Conservation (phyloP, 805 yeast species). For the Brettanomyces naardenensis region DNA sequence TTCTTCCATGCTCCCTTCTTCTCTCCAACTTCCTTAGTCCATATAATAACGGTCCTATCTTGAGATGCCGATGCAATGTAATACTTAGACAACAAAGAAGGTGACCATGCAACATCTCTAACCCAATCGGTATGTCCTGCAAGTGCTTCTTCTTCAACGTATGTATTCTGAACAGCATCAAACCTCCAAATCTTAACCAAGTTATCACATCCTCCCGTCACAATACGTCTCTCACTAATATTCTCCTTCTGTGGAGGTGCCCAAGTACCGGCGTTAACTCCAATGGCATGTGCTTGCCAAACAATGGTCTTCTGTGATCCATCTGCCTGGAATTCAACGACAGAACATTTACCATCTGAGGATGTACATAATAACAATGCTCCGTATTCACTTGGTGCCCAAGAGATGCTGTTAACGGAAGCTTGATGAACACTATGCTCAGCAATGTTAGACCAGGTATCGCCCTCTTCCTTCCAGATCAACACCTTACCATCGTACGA, state of each 20-base stretch:
- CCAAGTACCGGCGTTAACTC: constrained; percentile 94
- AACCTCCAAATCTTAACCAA: constrained; percentile 85
- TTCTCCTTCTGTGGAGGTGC: constrained; percentile 54
- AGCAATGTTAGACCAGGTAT: constrained; percentile 80
- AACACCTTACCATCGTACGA: constrained; percentile 93
- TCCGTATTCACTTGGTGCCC: constrained; percentile 98
- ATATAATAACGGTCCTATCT: constrained; percentile 87
- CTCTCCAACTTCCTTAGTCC: constrained; percentile 56
- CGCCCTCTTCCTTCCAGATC: constrained; percentile 91
- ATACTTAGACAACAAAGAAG: constrained; percentile 75
- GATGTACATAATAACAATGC: constrained; percentile 87
- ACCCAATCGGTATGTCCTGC: constrained; percentile 98
- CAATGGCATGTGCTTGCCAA: constrained; percentile 83
- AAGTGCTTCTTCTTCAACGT: constrained; percentile 65
- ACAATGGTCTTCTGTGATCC: constrained; percentile 63
- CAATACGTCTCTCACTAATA: constrained; percentile 57
- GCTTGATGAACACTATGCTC: constrained; percentile 88
- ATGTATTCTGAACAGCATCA: constrained; percentile 46
- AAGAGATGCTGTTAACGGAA: constrained; percentile 84
- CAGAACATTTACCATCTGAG: constrained; percentile 86
- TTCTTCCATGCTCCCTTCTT: constrained; percentile 59
- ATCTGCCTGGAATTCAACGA: constrained; percentile 85
- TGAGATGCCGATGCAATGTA: constrained; percentile 96
- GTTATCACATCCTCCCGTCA: constrained; percentile 93
- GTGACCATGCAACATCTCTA: constrained; percentile 98